Evolutionary conservation across 179 eudicot genomes (phyloP), one percentile per base, ranked within the genome.

Genomic region (Gypsophila paniculata): DNA sequence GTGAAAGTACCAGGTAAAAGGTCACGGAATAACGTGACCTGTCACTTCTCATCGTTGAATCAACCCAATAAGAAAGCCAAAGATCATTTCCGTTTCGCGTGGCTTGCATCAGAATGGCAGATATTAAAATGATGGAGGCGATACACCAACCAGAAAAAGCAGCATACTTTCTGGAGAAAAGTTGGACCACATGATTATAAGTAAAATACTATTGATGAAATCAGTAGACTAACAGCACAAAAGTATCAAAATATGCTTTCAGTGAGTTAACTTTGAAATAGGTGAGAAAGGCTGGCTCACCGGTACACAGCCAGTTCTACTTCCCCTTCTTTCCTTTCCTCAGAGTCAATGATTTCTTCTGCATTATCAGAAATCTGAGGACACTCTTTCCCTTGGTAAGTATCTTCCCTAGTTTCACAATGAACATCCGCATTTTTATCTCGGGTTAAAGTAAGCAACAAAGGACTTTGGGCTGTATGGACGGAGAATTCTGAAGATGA

Each of bases 31-130:
- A 72, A 72, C 71, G 72, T 75, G 72, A 73, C 70, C 69, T 77
- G 68, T 53, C 74, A 57, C 82, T 80, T 75, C 81, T 91, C 8
- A 53, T 74, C 69, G 89, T 82, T 53, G 88, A 77, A 75, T 94
- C 99, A 76, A 94, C 99, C 97, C 99, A 94, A 80, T 81, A 94
- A 17, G 99, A 91, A 46, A 94, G 80, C 99, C 97, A 94, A 65
- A 94, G 82, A 82, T 94, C 99, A 82, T 88, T 94, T 53, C 99
- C 99, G 78, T 88, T 94, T 68, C 97, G 91, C 17, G 96, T 89
- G 61, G 90, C 91, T 94, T 94, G 99, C 99, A 91, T 94, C 81
- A 90, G 74, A 64, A 91, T 70, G 66, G 99, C 97, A 61, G 96
- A 88, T 52, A 94, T 67, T 73, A 87, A 84, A 76, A 89, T 82